Evolutionary conservation across 768 basidiomycete genomes (phyloP).

Genomic region (Trametes maxima): DNA sequence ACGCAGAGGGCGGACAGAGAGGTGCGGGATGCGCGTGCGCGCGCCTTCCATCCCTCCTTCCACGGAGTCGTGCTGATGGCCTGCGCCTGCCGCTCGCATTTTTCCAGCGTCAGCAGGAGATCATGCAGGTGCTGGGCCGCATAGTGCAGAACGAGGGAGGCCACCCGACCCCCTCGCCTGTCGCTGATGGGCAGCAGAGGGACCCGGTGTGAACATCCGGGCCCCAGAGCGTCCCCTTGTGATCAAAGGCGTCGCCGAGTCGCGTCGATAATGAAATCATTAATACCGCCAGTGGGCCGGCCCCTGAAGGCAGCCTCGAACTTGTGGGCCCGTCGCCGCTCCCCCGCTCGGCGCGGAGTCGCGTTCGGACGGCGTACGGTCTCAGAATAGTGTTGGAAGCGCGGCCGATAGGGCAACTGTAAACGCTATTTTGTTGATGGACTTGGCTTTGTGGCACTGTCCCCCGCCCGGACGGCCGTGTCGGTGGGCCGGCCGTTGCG

Average conservation of each 20-base stretch:
- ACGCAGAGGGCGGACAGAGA: constrained; percentile 51
- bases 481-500: not conserved
- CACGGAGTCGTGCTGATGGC: not conserved
- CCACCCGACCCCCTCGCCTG: not conserved
- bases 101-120: constrained; percentile 64
- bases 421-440: constrained; percentile 2
- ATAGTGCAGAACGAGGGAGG: constrained; percentile 36
- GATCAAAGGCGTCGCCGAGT: not conserved
- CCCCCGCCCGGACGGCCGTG: no score
- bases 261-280: not conserved
- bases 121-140: constrained; percentile 71
- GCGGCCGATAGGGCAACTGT: not conserved
- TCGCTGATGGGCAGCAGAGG: constrained; percentile 12
- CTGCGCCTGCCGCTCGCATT: not conserved
- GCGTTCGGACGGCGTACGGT: not conserved
- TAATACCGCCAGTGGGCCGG: not conserved
- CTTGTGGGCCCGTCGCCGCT: not conserved
- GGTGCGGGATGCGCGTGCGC: constrained; percentile 41
- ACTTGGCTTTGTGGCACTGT: not conserved
- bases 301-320: not conserved
- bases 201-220: not conserved
- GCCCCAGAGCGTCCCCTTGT: not conserved
- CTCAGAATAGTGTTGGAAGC: not conserved
- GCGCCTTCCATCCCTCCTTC: not conserved
- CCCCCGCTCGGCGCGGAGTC: not conserved